Evolutionary conservation across 106 monocot species (phyloP), one percentile per base, ranked within the genome.

Genomic region (Xerophyta viscosa): DNA sequence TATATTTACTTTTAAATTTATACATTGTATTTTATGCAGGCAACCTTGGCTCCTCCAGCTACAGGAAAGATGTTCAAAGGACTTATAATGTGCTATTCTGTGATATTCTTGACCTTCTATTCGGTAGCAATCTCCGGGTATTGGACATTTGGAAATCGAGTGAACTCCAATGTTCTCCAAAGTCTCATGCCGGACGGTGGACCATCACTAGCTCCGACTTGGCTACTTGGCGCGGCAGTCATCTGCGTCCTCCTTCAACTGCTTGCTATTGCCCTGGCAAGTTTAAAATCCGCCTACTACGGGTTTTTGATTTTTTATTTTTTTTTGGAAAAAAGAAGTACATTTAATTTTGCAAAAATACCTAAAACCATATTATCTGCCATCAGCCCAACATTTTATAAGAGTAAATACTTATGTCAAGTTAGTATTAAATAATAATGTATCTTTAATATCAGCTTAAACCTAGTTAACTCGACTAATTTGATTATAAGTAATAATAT

Each of bases 31-130:
- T 5, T n/a, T 8, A 23, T 20, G 31, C 65, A 91, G 85, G 91
- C 91, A 0, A 91, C 91, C 5, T 29, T 91, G 71, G 85, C 91
- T 29, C 78, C 91, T 21, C 91, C 85, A 3, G 91, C 69, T 0
- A 46, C 65, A 0, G 85, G 91, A 13, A 91, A 91, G 62, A 91
- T 85, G 91, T 61, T 77, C 33, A 85, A 85, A 54, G 91, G 77
- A 3, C 75, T 91, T 1, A 23, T 51, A 2, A 41, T 91, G 66
- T 91, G 91, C 50, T 91, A 91, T 47, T 57, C 59, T 14, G 75
- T 82, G 12, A 76, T 78, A n/a, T 47, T 75, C 37, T 12, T 81
- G 29, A 72, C 77, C 11, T 84, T 85, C 69, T 85, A 75, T 64
- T 60, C 85, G 1, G 54, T 75, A 2, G 64, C 85, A 8, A 31